Evolutionary conservation across 352 stramenopile species (phyloP), one percentile per base, ranked within the genome.

Genomic region (Phytopythium litorale): DNA sequence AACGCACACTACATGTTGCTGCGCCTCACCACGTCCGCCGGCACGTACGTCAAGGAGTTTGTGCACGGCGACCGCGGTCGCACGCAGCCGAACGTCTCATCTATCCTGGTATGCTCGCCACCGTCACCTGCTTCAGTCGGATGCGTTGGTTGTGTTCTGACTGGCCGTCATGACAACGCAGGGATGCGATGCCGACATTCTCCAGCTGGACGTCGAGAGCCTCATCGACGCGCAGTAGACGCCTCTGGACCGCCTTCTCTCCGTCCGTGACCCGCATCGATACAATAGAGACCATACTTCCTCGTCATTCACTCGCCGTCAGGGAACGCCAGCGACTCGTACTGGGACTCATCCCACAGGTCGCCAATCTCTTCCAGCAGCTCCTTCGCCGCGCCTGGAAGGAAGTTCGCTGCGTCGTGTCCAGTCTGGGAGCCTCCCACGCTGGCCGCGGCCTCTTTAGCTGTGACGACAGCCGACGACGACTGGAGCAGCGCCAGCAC

Each of bases 1-100:
- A 98, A 99, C 75, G 76, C 94, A 55, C 96, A 99, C 65, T 99
- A 98, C 78, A 99, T 99, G 83, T 73, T 98, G 21, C 65, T 99
- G 58, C 79, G 92, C 35, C 75, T 99, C 30, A 95, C 82, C 37
- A 99, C 97, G 4, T 97, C 88, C 37, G 97, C 96, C 6, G 94
- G 94, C 49, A 99, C 97, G 11, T 99, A 99, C 71, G 97, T 99
- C 48, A 99, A 99, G 71, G 98, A 99, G 79, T 99, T 99, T 74
- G 95, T 99, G 25, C 97, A 99, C 73, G 96, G 97, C 19, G 98
- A 99, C 81, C 92, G 98, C 38, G 97, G 97, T 12, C 87, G 98
- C 52, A 99, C 97, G n/a, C 64, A 88, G 63, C 98, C 98, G 15
- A 99, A 96, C 69, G 80, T 99, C 12, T 79, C 87, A 7, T 82